These are phyloP conservation scores for Psilocybe mexicana DNA, from an alignment of 1,284 basidiomycete species.

Conservation along the genomic window DNA sequence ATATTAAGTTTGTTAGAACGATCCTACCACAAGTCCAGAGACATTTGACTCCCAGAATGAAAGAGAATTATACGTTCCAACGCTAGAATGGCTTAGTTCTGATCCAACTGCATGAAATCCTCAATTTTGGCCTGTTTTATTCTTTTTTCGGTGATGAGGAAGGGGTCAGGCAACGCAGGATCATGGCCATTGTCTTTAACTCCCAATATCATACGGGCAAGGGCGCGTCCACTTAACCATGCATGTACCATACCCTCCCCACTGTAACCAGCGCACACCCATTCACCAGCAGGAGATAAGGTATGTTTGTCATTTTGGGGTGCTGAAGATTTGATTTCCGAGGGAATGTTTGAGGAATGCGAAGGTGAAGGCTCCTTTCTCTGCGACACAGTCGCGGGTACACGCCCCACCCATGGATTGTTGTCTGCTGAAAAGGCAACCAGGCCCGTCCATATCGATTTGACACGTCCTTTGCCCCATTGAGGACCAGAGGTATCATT, in stretches of 20 bases:
- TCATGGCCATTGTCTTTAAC: slow-evolving; percentile 36
- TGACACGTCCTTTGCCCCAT: slow-evolving; percentile 41
- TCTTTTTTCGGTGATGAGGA: slow-evolving; percentile 49
- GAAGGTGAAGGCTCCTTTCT: slow-evolving; percentile 12
- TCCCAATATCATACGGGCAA: slow-evolving; percentile 28
- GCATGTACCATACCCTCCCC: slow-evolving; percentile 72
- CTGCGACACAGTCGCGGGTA: slow-evolving; percentile 41
- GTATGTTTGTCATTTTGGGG: slow-evolving; percentile 1
- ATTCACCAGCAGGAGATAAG: slow-evolving; percentile 41
- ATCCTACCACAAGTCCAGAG: no score
- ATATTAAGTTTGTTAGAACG: no score
- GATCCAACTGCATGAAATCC: slow-evolving; percentile 15
- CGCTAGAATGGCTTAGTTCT: not conserved
- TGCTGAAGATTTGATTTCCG: not conserved
- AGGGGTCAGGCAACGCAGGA: slow-evolving; percentile 44
- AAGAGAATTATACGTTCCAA: not conserved
- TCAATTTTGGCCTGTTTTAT: slow-evolving; percentile 37
- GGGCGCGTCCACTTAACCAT: slow-evolving; percentile 47
- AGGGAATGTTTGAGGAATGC: not conserved
- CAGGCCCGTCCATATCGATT: slow-evolving; percentile 61
- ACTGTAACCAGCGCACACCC: slow-evolving; percentile 60
- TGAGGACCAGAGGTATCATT: slow-evolving; percentile 18
- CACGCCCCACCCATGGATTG: slow-evolving; percentile 57
- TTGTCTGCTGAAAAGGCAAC: slow-evolving; percentile 54
- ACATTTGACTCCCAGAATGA: not conserved